Evolutionary conservation across 768 basidiomycete species (phyloP).

Genomic region (Auriculariales sp.): DNA sequence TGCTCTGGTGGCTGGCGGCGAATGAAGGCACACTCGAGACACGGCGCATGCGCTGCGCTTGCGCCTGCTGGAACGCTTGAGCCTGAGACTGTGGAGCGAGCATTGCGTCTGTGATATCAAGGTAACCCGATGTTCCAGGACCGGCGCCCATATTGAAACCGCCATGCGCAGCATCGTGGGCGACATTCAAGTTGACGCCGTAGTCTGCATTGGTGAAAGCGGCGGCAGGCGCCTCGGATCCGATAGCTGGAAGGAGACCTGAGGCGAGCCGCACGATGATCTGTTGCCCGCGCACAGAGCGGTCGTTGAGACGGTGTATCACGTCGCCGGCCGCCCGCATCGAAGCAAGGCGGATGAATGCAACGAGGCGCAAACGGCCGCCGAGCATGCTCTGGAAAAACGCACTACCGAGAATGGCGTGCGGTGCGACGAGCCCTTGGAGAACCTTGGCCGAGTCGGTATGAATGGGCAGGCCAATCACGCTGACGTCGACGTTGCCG

Average conservation of each 20-base stretch:
- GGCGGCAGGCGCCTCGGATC: background rate
- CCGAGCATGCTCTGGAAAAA: slow-evolving; percentile 71
- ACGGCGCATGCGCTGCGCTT: background rate
- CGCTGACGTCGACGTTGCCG: background rate
- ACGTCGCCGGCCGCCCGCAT: background rate
- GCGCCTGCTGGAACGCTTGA: too few species aligned
- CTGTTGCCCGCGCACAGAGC: background rate
- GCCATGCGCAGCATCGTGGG: too few species aligned
- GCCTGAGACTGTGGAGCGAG: background rate
- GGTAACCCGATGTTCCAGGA: too few species aligned
- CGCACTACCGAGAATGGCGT: slow-evolving; percentile 58
- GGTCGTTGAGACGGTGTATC: background rate
- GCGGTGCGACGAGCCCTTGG: slow-evolving; percentile 47
- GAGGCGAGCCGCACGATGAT: background rate
- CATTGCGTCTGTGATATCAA: background rate
- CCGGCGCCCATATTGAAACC: too few species aligned
- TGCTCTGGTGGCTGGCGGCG: background rate
- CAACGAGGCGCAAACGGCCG: slow-evolving; percentile 64
- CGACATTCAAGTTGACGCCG: too few species aligned
- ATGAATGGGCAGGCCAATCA: slow-evolving; percentile 44
- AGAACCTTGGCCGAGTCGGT: slow-evolving; percentile 43
- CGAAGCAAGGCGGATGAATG: slow-evolving; percentile 40
- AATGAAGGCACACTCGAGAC: background rate
- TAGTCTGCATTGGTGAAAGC: background rate
- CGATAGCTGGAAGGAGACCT: background rate